Conservation (phyloP, 805 yeast species). For the Suhomyces xylopsoci region DNA sequence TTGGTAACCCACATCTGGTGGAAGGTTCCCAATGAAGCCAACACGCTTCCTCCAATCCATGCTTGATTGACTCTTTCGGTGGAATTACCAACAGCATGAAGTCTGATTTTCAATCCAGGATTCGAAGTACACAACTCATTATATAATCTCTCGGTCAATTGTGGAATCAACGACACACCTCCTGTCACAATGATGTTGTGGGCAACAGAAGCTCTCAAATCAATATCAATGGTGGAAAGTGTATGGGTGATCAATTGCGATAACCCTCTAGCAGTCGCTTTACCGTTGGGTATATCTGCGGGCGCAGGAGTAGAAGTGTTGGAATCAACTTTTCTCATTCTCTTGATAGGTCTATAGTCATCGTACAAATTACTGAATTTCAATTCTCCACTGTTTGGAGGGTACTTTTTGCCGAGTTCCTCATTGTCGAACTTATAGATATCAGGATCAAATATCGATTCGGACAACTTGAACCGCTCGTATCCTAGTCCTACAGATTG, state of each 20-base stretch:
- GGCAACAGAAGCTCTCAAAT: slow-evolving; percentile 78
- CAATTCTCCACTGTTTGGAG: slow-evolving; percentile 51
- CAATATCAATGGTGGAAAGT: slow-evolving; percentile 66
- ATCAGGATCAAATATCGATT: slow-evolving; percentile 67
- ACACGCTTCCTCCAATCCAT: slow-evolving; percentile 91
- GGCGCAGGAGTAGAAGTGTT: slow-evolving; percentile 23
- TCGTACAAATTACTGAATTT: slow-evolving; percentile 45
- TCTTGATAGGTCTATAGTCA: slow-evolving; percentile 72
- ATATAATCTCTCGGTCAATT: slow-evolving; percentile 72
- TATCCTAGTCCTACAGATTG: slow-evolving; percentile 57
- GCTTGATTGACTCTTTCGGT: slow-evolving; percentile 76
- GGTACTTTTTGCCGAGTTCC: slow-evolving; percentile 23
- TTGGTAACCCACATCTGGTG: slow-evolving; percentile 93
- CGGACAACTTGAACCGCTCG: slow-evolving; percentile 64
- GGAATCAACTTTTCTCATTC: slow-evolving; percentile 47
- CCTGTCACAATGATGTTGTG: slow-evolving; percentile 89
- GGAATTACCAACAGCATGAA: slow-evolving; percentile 76
- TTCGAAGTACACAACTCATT: slow-evolving; percentile 64
- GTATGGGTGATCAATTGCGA: slow-evolving; percentile 59
- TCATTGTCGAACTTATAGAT: slow-evolving; percentile 33
- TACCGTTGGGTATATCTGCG: slow-evolving; percentile 10
- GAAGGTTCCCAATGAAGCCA: slow-evolving; percentile 87
- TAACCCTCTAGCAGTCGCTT: slow-evolving; percentile 42
- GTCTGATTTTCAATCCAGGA: slow-evolving; percentile 82
- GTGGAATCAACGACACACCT: slow-evolving; percentile 76